Evolutionary conservation across 306 rosid genomes (phyloP).

Genomic region (Senna siamea): DNA sequence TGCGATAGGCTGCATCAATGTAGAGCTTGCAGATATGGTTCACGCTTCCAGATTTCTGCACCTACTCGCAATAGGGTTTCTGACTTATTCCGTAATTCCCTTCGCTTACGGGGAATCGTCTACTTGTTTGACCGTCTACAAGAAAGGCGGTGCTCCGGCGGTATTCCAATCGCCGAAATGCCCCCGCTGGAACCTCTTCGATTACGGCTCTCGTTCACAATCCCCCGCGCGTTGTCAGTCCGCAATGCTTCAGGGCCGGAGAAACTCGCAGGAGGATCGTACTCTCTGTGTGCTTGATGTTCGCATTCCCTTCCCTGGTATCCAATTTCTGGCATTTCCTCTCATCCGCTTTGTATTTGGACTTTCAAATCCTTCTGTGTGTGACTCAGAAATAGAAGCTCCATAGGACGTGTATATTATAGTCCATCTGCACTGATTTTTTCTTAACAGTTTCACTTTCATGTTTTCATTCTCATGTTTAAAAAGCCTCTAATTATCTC

Average conservation of each 20-base stretch:
- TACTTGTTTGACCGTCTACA: conserved; percentile 79
- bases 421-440: neutral
- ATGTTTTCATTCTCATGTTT: neutral
- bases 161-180: conserved; percentile 93
- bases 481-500: neutral
- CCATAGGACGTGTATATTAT: neutral
- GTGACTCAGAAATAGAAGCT: conserved; percentile 21
- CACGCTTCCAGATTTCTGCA: neutral
- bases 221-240: conserved; percentile 62
- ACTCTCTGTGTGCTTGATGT: conserved; percentile 79
- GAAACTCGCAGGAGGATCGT: conserved; percentile 82
- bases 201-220: conserved; percentile 48
- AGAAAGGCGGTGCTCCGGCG: conserved; percentile 89
- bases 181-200: conserved; percentile 82
- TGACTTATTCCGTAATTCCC: conserved; percentile 38
- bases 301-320: conserved; percentile 83
- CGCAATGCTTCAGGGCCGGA: conserved; percentile 76
- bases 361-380: neutral
- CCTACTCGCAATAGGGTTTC: conserved; percentile 46
- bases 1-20: neutral
- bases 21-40: conserved; percentile 34
- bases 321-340: conserved; percentile 7
- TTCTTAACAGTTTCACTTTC: neutral
- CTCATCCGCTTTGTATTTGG: neutral
- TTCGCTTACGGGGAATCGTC: conserved; percentile 64